Percentiles rank a stretch among this genome's conserved stretches.
phyloP scores from a whole-genome alignment of 2,329 filamentous ascomycete species.

The Calonectria naviculata region DNA sequence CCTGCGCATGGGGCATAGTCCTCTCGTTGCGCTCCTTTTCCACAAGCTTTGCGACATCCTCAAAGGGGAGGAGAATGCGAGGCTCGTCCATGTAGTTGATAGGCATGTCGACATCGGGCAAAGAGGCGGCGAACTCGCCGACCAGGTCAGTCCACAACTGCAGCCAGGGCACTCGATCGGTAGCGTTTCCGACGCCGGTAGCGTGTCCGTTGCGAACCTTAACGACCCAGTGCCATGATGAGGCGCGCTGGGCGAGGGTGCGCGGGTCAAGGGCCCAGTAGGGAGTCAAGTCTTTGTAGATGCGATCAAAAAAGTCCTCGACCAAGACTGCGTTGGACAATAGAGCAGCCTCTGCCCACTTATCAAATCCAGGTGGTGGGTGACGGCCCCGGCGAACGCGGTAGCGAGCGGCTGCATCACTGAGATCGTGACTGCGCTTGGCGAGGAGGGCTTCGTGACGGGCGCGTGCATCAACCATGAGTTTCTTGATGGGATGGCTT shows the following conservation, averaged over 20 bases:
- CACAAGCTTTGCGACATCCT: slow-evolving; percentile 64
- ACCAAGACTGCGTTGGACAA: slow-evolving; percentile 65
- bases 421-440: slow-evolving; percentile 59
- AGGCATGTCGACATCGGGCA: slow-evolving; percentile 75
- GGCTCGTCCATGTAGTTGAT: slow-evolving; percentile 75
- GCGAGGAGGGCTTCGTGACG: slow-evolving; percentile 55
- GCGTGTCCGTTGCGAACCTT: slow-evolving; percentile 59
- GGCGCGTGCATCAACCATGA: slow-evolving; percentile 59
- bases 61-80: slow-evolving; percentile 69
- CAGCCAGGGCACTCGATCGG: slow-evolving; percentile 56
- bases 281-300: slow-evolving; percentile 71
- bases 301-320: slow-evolving; percentile 73
- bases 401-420: slow-evolving; percentile 65
- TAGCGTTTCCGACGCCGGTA: slow-evolving; percentile 50
- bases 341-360: slow-evolving; percentile 67
- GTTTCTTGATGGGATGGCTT: slow-evolving; percentile 61
- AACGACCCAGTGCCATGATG: slow-evolving; percentile 58
- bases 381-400: slow-evolving; percentile 67
- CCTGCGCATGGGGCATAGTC: slow-evolving; percentile 52
- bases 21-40: slow-evolving; percentile 58
- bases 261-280: slow-evolving; percentile 67
- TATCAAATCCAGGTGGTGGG: slow-evolving; percentile 72
- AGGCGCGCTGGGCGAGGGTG: slow-evolving; percentile 51
- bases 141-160: slow-evolving; percentile 62
- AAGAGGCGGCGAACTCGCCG: slow-evolving; percentile 59